Evolutionary conservation across 768 basidiomycete genomes (phyloP).

Genomic region (Lentinula lateritia): DNA sequence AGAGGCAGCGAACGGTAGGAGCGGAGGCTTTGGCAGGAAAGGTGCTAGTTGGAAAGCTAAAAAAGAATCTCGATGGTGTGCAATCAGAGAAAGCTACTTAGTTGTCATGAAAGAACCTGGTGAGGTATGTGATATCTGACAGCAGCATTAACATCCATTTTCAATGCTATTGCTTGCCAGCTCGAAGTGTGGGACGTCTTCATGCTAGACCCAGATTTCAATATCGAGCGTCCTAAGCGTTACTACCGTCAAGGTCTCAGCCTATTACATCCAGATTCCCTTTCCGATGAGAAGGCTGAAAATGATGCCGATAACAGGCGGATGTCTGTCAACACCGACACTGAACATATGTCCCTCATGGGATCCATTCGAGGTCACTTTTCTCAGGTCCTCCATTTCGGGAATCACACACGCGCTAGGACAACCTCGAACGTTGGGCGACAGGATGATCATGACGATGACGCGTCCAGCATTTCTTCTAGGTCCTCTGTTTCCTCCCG

Average conservation of each 20-base stretch:
- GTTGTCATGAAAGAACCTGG: constrained; percentile 84
- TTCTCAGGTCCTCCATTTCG: constrained; percentile 35
- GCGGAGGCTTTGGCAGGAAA: constrained; percentile 59
- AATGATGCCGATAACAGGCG: constrained; percentile 7
- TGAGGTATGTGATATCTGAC: constrained; percentile 40
- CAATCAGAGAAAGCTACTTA: constrained; percentile 87
- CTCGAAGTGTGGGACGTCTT: constrained; percentile 92
- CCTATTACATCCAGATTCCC: constrained; percentile 40
- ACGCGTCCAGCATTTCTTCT: constrained; percentile 24
- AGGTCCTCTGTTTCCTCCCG: constrained; percentile 33
- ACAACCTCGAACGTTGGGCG: constrained; percentile 10
- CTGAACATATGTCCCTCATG: constrained; percentile 34
- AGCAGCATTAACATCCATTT: neutral
- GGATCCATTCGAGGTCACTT: constrained; percentile 45
- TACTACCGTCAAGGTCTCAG: constrained; percentile 84
- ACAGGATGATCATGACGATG: constrained; percentile 13
- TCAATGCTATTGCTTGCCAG: constrained; percentile 28
- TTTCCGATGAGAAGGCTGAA: constrained; percentile 17
- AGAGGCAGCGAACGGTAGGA: constrained; percentile 44
- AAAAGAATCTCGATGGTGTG: constrained; percentile 81
- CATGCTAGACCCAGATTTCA: constrained; percentile 83
- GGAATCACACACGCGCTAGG: constrained; percentile 14
- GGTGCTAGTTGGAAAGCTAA: constrained; percentile 52
- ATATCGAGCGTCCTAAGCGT: constrained; percentile 84
- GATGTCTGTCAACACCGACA: constrained; percentile 13